A percentile compares a stretch with the other conserved stretches of the same genome.
Conservation (phyloP, 306 rosid species). For the Rubus parviflorus region DNA sequence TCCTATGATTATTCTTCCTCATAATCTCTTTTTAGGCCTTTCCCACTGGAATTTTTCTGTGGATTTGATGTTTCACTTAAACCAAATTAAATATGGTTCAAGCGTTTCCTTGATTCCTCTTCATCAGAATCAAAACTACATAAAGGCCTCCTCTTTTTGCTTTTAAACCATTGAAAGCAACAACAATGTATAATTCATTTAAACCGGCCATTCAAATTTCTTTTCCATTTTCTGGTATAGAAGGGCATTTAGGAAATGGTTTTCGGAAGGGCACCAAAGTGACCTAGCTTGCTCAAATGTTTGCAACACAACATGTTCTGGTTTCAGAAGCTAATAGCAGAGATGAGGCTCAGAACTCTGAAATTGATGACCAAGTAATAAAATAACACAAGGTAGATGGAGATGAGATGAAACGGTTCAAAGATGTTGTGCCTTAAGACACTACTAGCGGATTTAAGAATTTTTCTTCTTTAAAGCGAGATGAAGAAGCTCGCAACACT, state of each 20-base stretch:
- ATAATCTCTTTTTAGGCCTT: constrained; percentile 32
- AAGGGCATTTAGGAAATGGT: neutral
- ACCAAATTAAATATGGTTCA: constrained; percentile 12
- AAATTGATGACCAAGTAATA: too few species aligned
- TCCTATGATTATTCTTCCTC: constrained; percentile 24
- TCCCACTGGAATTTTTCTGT: constrained; percentile 16
- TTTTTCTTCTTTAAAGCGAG: neutral
- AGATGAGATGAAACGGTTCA: too few species aligned
- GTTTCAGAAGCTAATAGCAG: too few species aligned
- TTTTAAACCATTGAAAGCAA: neutral
- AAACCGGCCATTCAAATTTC: neutral
- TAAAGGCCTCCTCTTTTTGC: neutral
- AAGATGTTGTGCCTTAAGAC: too few species aligned
- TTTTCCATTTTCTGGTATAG: neutral
- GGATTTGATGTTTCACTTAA: constrained; percentile 33
- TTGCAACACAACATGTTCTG: too few species aligned
- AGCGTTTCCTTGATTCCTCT: constrained; percentile 19
- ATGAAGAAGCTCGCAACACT: neutral
- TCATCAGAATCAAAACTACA: constrained; percentile 16
- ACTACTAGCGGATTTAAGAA: neutral
- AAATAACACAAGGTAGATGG: too few species aligned
- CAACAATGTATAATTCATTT: neutral
- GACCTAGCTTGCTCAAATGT: neutral
- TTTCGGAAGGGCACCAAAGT: neutral
- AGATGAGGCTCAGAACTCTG: too few species aligned